Evolutionary conservation across 148 eudicot species (phyloP).

Genomic region (Silene uniflora): DNA sequence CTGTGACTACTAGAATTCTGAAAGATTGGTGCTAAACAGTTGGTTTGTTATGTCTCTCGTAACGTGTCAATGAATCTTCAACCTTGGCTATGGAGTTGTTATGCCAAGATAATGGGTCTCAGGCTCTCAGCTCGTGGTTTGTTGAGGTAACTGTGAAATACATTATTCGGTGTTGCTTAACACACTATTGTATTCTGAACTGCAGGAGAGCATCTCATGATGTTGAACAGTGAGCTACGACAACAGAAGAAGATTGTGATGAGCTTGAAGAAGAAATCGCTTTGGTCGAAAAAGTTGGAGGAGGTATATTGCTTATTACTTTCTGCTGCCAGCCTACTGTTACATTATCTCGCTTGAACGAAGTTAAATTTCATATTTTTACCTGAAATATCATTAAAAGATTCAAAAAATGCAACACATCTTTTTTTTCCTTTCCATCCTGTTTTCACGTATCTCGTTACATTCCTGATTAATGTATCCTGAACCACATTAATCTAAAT

Average conservation of each 20-base stretch:
- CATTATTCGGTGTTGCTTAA: background rate
- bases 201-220: constrained; percentile 71
- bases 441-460: background rate
- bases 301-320: constrained; percentile 48
- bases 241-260: constrained; percentile 77
- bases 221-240: constrained; percentile 75
- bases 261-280: constrained; percentile 87
- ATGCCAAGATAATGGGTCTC: background rate
- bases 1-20: background rate
- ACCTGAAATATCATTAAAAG: background rate
- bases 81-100: no score
- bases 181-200: constrained; percentile 12
- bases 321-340: background rate
- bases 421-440: background rate
- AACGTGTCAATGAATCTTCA: no score
- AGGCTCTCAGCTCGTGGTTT: background rate
- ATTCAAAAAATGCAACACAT: background rate
- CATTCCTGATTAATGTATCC: background rate
- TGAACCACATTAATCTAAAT: background rate
- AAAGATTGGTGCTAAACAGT: no score
- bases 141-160: background rate
- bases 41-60: no score
- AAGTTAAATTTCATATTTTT: no score
- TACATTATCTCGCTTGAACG: background rate
- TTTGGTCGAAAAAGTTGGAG: constrained; percentile 83